Base-by-base conservation (phyloP, 2,329 filamentous ascomycete genomes). In the Fusarium incarnatum region DNA sequence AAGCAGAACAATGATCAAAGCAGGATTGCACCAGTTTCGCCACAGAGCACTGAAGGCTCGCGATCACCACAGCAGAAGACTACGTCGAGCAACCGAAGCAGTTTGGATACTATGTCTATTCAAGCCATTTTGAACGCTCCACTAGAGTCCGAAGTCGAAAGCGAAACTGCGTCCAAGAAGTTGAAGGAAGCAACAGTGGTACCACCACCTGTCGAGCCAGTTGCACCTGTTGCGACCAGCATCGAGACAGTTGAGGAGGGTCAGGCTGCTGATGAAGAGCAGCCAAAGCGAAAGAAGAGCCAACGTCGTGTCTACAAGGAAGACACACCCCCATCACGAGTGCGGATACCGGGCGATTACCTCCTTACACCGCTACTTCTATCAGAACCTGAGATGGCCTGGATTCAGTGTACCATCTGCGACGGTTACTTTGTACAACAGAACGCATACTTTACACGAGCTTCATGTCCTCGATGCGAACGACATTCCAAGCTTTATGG, bases 401-500 rank as follows among this genome's bases (percentile, higher is more conserved):
- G 94, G 95, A 92, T 97, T 46, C 89, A 94, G 68, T 99, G 96
- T 81, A 92, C 89, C 54, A 94, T 92, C 27, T 99, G 96, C 81
- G 87, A 88, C 52, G 86, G 87, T 2, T 89, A 91, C 64, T 99
- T 98, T 77, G 91, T 98, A 8, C 95, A 98, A 79, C 86, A 89
- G 42, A 92, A 98, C 69, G 94, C 93, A 0, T 98, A 97, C 78
- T 91, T 91, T 70, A 98, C 94, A 2, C 89, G 91, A 55, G 90
- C 92, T 50, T 91, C 93, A 18, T 99, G 96, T 78, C 94, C 94
- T 6, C 89, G 96, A 9, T 99, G 96, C 79, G 96, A 99, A 81
- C 89, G 96, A 1, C 96, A 99, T 77, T 97, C 93, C 18, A 98
- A 97, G 82, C 83, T 99, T 1, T 99, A 98, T 78, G 97, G 97